Evolutionary conservation across 1,139 yeast species (phyloP).

Genomic region (Pichia inconspicua): DNA sequence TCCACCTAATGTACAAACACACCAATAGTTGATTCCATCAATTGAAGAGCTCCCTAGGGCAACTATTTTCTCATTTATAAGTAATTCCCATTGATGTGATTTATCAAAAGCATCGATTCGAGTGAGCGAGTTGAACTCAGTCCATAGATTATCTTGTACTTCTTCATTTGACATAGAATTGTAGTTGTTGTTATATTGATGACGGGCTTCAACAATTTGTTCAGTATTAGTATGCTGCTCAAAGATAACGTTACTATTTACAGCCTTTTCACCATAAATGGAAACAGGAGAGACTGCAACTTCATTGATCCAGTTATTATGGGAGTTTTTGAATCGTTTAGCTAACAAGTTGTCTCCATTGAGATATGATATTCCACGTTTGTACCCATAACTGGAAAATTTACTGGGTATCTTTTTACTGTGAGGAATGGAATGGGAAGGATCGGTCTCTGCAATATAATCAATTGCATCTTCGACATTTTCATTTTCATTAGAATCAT

Average conservation of each 20-base stretch:
- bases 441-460: conserved; percentile 24
- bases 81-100: conserved; percentile 16
- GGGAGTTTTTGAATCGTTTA: conserved; percentile 18
- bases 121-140: conserved; percentile 20
- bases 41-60: conserved; percentile 19
- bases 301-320: conserved; percentile 21
- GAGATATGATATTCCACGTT: background rate
- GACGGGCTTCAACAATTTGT: conserved; percentile 22
- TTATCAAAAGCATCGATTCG: conserved; percentile 11
- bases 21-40: conserved; percentile 32
- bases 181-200: conserved; percentile 14
- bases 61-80: conserved; percentile 21
- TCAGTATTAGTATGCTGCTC: conserved; percentile 15
- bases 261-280: conserved; percentile 23
- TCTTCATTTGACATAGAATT: conserved; percentile 13
- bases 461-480: conserved; percentile 25
- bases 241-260: conserved; percentile 20
- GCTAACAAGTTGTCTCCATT: conserved; percentile 1
- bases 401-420: background rate
- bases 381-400: conserved; percentile 7
- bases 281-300: conserved; percentile 21
- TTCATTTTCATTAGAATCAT: conserved; percentile 12
- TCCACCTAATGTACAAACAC: conserved; percentile 67
- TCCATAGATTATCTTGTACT: conserved; percentile 14
- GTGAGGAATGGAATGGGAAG: conserved; percentile 3